Conservation (phyloP, 768 basidiomycete genomes). For the Termitomyces sp. region DNA sequence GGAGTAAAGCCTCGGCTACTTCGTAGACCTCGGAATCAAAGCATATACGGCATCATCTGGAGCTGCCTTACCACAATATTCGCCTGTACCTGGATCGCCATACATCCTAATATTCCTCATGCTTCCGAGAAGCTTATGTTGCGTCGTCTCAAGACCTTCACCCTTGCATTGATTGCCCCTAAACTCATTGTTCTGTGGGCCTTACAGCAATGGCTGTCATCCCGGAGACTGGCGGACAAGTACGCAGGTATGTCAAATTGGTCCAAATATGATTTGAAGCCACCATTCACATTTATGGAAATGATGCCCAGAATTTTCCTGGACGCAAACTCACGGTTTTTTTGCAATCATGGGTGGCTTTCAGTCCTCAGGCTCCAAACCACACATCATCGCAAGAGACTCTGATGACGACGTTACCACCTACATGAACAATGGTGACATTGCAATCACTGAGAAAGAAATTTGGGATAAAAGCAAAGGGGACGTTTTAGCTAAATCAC, state of each 20-base stretch:
- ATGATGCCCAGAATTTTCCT: too few relatives aligned
- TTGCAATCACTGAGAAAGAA: too few relatives aligned
- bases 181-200: constrained; percentile 19
- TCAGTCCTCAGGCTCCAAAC: too few relatives aligned
- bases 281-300: too few relatives aligned
- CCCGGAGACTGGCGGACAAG: constrained; percentile 11
- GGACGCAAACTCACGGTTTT: too few relatives aligned
- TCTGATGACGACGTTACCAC: too few relatives aligned
- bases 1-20: too few relatives aligned
- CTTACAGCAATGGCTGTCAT: constrained; percentile 15
- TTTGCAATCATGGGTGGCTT: too few relatives aligned
- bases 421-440: too few relatives aligned
- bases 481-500: constrained; percentile 6
- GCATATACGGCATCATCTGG: constrained; percentile 11
- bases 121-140: not conserved
- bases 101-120: constrained; percentile 21
- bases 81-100: constrained; percentile 19
- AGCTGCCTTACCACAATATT: constrained; percentile 21
- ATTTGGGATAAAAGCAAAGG: constrained; percentile 24
- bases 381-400: too few relatives aligned
- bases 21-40: too few relatives aligned
- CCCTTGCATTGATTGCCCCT: constrained; percentile 16
- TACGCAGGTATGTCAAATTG: constrained; percentile 1
- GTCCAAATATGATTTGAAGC: not conserved
- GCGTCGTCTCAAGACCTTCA: constrained; percentile 9